A percentile compares a stretch with the other conserved stretches of the same genome.
These are phyloP conservation scores for Plasmodium berghei DNA, from an alignment of 169 alveolate species.

Conservation along the genomic window DNA sequence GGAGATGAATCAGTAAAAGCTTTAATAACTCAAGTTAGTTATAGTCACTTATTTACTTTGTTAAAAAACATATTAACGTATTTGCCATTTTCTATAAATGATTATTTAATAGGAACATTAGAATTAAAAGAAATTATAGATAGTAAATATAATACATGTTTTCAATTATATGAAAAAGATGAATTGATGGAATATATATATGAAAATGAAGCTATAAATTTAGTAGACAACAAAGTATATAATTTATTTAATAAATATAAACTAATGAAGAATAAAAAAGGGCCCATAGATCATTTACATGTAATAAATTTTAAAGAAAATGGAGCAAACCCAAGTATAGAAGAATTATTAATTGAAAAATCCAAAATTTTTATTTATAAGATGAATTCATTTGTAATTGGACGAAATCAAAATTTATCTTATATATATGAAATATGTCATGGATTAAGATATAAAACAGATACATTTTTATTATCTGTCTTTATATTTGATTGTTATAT, in stretches of 20 bases:
- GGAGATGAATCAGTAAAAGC: conserved; percentile 53
- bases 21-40: conserved; percentile 60
- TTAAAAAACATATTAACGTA: conserved; percentile 53
- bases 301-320: conserved; percentile 34
- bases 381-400: conserved; percentile 49
- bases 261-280: conserved; percentile 42
- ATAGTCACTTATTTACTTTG: conserved; percentile 49
- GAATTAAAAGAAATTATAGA: conserved; percentile 59
- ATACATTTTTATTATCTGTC: conserved; percentile 51
- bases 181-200: conserved; percentile 51
- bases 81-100: conserved; percentile 61
- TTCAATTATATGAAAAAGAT: conserved; percentile 54
- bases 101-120: conserved; percentile 47
- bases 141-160: conserved; percentile 59
- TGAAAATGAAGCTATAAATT: conserved; percentile 46
- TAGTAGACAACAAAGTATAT: conserved; percentile 46
- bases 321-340: conserved; percentile 12
- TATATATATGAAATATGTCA: conserved; percentile 65
- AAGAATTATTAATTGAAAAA: conserved; percentile 31
- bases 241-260: conserved; percentile 42
- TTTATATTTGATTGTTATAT: conserved; percentile 67
- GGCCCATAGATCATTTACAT: conserved; percentile 35
- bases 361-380: conserved; percentile 62
- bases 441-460: conserved; percentile 59
- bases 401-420: conserved; percentile 42